These are phyloP conservation scores for Picochlorum sp. DNA, from an alignment of 139 green algal species.

Conservation along the genomic window DNA sequence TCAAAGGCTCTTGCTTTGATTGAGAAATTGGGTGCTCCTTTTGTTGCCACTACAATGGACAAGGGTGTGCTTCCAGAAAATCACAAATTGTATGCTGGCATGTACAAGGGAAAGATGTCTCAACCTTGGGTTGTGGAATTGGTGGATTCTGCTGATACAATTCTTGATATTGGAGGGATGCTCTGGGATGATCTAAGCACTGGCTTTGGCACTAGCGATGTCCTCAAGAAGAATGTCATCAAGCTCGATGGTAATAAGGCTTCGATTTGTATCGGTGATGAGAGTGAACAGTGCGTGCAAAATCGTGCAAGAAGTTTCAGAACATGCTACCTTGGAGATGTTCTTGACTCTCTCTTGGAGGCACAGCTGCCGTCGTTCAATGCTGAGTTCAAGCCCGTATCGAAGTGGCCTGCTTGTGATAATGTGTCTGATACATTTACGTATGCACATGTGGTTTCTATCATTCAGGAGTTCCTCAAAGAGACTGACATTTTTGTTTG, in stretches of 20 bases:
- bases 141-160: background rate
- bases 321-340: background rate
- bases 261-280: background rate
- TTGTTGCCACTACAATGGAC: slow-evolving; percentile 2
- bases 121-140: background rate
- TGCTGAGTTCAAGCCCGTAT: background rate
- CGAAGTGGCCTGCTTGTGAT: background rate
- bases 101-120: slow-evolving; percentile 5
- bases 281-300: background rate
- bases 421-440: background rate
- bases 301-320: slow-evolving; percentile 6
- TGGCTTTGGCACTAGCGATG: background rate
- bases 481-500: background rate
- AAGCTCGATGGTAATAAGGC: background rate
- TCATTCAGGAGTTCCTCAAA: slow-evolving; percentile 3
- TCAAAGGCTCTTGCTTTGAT: background rate
- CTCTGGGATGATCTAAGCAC: slow-evolving; percentile 2
- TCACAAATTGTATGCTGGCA: background rate
- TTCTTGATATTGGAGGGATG: slow-evolving; percentile 7
- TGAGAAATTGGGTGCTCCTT: background rate
- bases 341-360: background rate
- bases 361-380: background rate
- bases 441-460: background rate
- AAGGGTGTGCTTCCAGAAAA: slow-evolving; percentile 4
- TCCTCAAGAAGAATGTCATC: slow-evolving; percentile 1